Base-by-base conservation (phyloP, 768 basidiomycete species). In the Roridomyces roridus region DNA sequence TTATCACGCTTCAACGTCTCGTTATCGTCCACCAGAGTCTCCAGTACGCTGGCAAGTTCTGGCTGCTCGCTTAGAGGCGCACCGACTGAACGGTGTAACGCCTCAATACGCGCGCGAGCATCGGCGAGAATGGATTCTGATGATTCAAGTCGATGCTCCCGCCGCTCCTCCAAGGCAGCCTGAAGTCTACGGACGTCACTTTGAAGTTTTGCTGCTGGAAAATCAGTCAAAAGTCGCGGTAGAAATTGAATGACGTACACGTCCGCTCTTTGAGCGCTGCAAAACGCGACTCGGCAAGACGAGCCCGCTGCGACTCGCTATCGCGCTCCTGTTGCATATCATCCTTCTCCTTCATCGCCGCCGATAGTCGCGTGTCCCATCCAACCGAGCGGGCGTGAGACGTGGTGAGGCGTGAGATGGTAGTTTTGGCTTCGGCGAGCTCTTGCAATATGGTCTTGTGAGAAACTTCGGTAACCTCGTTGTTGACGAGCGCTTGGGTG, bases 21-120 rank as follows among this genome's bases (percentile, higher is more conserved):
- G 64, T 94, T 96, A 65, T 92, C 91, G 29, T 86, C 84, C 8
- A 95, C 93, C 26, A 96, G 78, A n/a, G 88, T 85, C 68, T 94
- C 92, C 14, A 97, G 74, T 12, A 94, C 85, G 50, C 79, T 75
- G 29, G 80, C 85, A 17, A 92, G 73, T 64, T 91, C 89, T 15
- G 80, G 70, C 49, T 87, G 79, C 44, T 85, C 85, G 23, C 41
- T 11, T 21, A 45, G 6, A 29, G 55, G 39, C 34, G 34, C 37
- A 74, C 82, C 64, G 55, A 91, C 86, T 24, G 83, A 76, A 44
- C 77, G 75, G 24, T 87, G 83, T 41, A 92, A 69, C n/a, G 77
- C 76, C 54, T 87, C 83, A 31, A 94, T 65, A 31, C 84, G 82
- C 9, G 79, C 74, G 24, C 85, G 83, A 1, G 90, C 89, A 56